Evolutionary conservation across 2,329 filamentous ascomycete species (phyloP).

Genomic region (Phaeophleospora eucalypticola): DNA sequence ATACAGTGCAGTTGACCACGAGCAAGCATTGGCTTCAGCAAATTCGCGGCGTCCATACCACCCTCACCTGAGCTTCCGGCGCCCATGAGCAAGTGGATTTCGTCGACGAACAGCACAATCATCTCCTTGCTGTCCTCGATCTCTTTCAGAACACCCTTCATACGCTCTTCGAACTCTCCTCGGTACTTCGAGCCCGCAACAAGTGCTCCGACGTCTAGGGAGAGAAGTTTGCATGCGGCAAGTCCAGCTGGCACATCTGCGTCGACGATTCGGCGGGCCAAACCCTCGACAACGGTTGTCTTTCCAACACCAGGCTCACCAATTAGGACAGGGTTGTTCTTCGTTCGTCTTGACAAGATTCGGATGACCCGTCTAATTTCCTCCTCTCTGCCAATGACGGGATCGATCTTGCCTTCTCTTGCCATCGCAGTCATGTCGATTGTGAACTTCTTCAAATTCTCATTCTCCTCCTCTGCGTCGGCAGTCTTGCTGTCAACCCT

Average conservation of each 20-base stretch:
- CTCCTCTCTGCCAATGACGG: slow-evolving; percentile 93
- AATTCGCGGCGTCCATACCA: slow-evolving; percentile 96
- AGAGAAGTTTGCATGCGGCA: slow-evolving; percentile 87
- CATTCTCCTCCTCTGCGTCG: slow-evolving; percentile 85
- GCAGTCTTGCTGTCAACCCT: slow-evolving; percentile 95
- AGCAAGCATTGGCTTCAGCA: slow-evolving; percentile 97
- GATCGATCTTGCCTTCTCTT: slow-evolving; percentile 94
- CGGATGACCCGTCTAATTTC: slow-evolving; percentile 89
- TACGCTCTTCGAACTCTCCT: slow-evolving; percentile 96
- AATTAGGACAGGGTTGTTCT: slow-evolving; percentile 98
- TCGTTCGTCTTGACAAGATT: slow-evolving; percentile 87
- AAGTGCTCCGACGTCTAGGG: slow-evolving; percentile 88
- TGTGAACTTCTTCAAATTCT: slow-evolving; percentile 96
- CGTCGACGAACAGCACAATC: slow-evolving; percentile 96
- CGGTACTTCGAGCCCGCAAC: slow-evolving; percentile 98
- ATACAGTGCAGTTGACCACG: slow-evolving; percentile 97
- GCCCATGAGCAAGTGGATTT: slow-evolving; percentile 98
- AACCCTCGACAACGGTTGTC: slow-evolving; percentile 93
- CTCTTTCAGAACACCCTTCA: slow-evolving; percentile 98
- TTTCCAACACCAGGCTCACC: slow-evolving; percentile 98
- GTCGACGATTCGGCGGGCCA: slow-evolving; percentile 93
- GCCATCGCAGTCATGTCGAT: slow-evolving; percentile 98
- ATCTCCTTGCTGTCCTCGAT: slow-evolving; percentile 92
- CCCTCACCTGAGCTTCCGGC: slow-evolving; percentile 91
- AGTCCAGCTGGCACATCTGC: slow-evolving; percentile 94